Conservation (phyloP, 2,329 filamentous ascomycete species). For the Phoma herbarum region DNA sequence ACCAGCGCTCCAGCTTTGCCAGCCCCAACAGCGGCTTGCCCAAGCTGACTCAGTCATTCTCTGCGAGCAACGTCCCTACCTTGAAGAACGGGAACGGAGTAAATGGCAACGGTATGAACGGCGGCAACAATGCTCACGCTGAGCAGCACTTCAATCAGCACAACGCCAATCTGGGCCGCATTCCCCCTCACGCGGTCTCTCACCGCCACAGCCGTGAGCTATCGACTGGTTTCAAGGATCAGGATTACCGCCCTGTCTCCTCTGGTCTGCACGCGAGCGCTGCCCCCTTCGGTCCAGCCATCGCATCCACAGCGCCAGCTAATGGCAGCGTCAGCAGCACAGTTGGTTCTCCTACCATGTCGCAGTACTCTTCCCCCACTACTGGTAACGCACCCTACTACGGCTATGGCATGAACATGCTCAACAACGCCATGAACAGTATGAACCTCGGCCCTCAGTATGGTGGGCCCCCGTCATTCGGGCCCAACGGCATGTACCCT, state of each 20-base stretch:
- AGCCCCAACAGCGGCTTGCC: constrained; percentile 70
- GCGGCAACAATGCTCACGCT: constrained; percentile 59
- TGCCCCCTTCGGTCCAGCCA: constrained; percentile 76
- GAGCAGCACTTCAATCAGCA: constrained; percentile 72
- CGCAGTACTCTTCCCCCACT: constrained; percentile 43
- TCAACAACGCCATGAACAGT: constrained; percentile 74
- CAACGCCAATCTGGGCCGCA: constrained; percentile 82
- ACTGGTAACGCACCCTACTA: constrained; percentile 53
- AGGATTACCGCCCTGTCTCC: constrained; percentile 67
- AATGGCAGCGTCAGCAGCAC: constrained; percentile 33
- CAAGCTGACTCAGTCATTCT: constrained; percentile 87
- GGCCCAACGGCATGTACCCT: constrained; percentile 37
- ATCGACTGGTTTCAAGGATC: constrained; percentile 58
- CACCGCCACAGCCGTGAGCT: constrained; percentile 79
- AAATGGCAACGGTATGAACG: constrained; percentile 33
- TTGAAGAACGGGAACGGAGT: constrained; percentile 72
- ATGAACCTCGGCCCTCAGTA: constrained; percentile 58
- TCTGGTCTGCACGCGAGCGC: constrained; percentile 83
- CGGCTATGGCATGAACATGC: constrained; percentile 67
- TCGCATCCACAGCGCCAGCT: constrained; percentile 48
- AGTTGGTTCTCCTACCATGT: constrained; percentile 43
- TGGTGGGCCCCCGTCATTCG: constrained; percentile 40
- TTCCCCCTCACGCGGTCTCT: constrained; percentile 71
- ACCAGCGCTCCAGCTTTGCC: constrained; percentile 57
- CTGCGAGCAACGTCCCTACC: constrained; percentile 86